Evolutionary conservation across 2,329 filamentous ascomycete genomes (phyloP).

Genomic region (Colletotrichum costaricense): DNA sequence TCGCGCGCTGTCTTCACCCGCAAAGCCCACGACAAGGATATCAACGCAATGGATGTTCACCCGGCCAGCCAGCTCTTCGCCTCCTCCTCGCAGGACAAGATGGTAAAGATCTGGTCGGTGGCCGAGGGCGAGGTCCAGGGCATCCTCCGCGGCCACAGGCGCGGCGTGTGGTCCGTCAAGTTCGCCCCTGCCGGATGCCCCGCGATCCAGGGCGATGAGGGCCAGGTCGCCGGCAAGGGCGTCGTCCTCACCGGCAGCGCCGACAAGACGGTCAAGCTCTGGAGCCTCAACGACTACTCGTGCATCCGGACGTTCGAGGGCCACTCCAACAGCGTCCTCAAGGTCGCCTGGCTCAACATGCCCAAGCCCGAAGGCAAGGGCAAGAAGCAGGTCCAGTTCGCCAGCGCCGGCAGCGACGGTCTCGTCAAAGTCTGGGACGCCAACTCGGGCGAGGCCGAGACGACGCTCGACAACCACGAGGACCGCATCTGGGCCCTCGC

Average conservation of each 20-base stretch:
- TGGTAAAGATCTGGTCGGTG: constrained; percentile 95
- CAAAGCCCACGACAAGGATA: constrained; percentile 98
- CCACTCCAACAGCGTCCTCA: constrained; percentile 94
- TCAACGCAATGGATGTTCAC: constrained; percentile 92
- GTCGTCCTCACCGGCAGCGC: constrained; percentile 91
- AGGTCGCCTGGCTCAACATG: constrained; percentile 85
- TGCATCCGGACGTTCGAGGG: constrained; percentile 96
- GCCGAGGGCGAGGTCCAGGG: constrained; percentile 92
- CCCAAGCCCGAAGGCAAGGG: constrained; percentile 59
- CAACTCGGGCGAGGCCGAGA: constrained; percentile 83
- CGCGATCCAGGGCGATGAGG: constrained; percentile 76
- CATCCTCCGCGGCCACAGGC: constrained; percentile 89
- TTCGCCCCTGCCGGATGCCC: constrained; percentile 87
- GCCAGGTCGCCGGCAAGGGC: constrained; percentile 80
- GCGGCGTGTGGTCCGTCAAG: constrained; percentile 95
- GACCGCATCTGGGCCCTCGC: constrained; percentile 94
- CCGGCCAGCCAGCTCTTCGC: constrained; percentile 84
- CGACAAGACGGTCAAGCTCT: constrained; percentile 95
- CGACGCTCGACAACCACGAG: constrained; percentile 95
- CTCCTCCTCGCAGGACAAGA: constrained; percentile 95
- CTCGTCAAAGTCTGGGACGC: constrained; percentile 97
- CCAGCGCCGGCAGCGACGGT: constrained; percentile 91
- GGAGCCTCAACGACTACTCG: constrained; percentile 92
- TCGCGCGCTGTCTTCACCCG: constrained; percentile 83
- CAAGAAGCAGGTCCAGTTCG: constrained; percentile 76